Conservation (phyloP, 2,329 filamentous ascomycete species). For the Epicoccum nigrum region DNA sequence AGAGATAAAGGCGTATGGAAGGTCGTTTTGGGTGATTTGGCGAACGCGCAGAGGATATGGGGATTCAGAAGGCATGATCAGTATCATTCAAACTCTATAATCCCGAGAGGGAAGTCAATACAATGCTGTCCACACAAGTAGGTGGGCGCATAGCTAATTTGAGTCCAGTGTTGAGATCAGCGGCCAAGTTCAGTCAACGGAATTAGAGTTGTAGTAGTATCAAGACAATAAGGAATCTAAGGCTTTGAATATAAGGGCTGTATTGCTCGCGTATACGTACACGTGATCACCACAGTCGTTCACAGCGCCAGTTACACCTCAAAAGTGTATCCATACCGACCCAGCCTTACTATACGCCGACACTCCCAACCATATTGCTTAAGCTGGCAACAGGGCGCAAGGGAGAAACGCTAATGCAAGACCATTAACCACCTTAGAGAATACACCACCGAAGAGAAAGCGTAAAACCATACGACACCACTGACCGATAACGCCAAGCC, state of each 20-base stretch:
- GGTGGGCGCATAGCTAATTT: too few species aligned
- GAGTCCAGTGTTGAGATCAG: too few species aligned
- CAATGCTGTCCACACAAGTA: too few species aligned
- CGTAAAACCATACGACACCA: not conserved
- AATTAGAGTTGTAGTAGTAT: too few species aligned
- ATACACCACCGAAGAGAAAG: constrained; percentile 17
- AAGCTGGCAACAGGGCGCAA: constrained; percentile 16
- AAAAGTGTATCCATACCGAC: constrained; percentile 7
- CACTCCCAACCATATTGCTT: constrained; percentile 14
- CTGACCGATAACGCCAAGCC: constrained; percentile 16
- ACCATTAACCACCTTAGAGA: constrained; percentile 10
- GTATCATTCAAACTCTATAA: too few species aligned
- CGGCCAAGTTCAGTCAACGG: too few species aligned
- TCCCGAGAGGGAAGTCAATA: too few species aligned
- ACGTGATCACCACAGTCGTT: not conserved
- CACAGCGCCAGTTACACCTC: constrained; percentile 11
- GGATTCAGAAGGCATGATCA: too few species aligned
- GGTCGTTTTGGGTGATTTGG: constrained; percentile 1
- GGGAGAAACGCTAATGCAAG: constrained; percentile 14
- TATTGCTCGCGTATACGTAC: constrained; percentile 18
- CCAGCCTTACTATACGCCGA: constrained; percentile 10
- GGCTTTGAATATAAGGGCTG: constrained; percentile 6
- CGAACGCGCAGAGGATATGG: too few species aligned
- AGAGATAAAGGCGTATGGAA: constrained; percentile 1
- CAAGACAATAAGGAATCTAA: too few species aligned